phyloP scores from a whole-genome alignment of 169 alveolate genomes.

The Eimeria praecox region DNA sequence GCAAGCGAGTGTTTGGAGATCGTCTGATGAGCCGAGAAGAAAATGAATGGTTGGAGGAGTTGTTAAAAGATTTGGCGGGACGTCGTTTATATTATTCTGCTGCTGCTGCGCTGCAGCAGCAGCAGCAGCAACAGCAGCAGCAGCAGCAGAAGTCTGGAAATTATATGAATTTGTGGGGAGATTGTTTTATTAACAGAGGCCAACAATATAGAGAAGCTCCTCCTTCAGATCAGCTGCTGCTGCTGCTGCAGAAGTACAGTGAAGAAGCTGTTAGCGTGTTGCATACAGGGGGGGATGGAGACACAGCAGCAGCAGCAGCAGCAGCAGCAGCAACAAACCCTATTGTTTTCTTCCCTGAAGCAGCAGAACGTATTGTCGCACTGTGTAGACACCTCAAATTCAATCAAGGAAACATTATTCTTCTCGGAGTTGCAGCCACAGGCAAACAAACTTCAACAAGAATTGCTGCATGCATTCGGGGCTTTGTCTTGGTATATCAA shows the following conservation, averaged over 20 bases:
- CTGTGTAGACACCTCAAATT: conserved; percentile 94
- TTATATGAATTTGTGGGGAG: conserved; percentile 7
- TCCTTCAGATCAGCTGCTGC: conserved; percentile 34
- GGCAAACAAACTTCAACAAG: conserved; percentile 96
- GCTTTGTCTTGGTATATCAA: conserved; percentile 81
- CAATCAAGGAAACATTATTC: conserved; percentile 96
- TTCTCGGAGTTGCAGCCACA: conserved; percentile 99
- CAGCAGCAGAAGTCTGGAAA: not conserved
- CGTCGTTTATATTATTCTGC: conserved; percentile 13
- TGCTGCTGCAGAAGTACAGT: not conserved
- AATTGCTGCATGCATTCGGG: conserved; percentile 93
- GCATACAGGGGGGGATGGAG: conserved; percentile 1
- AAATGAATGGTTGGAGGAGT: conserved; percentile 88
- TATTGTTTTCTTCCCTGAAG: conserved; percentile 96
- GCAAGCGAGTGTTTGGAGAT: conserved; percentile 96
- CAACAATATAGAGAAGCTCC: not conserved
- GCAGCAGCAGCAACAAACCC: conserved; percentile 4
- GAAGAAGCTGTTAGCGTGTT: not conserved
- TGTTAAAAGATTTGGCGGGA: not conserved
- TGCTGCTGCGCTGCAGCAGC: conserved; percentile 1
- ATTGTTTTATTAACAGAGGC: conserved; percentile 92
- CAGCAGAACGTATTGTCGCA: conserved; percentile 96
- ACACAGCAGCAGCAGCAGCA: conserved; percentile 24
- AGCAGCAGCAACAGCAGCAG: not conserved
- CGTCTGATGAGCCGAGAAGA: conserved; percentile 93